phyloP scores from a whole-genome alignment of 2,329 filamentous ascomycete species.

The Herpotrichia juniperi region DNA sequence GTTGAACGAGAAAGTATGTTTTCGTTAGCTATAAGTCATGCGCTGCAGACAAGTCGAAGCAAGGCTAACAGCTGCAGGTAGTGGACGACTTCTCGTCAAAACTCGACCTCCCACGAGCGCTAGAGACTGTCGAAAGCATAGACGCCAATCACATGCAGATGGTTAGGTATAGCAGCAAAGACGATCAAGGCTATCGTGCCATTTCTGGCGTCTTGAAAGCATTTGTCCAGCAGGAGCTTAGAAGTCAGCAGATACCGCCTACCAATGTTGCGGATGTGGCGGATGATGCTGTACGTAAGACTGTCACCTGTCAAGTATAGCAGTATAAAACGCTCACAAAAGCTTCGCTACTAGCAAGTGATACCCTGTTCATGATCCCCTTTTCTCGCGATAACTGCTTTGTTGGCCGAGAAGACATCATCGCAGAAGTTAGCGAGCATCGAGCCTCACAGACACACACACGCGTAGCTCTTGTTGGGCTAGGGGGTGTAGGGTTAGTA shows the following conservation, averaged over 20 bases:
- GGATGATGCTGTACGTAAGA: slow-evolving; percentile 19
- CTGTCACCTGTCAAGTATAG: slow-evolving; percentile 7
- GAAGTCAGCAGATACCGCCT: slow-evolving; percentile 4
- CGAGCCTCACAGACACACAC: slow-evolving; percentile 4
- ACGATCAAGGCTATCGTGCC: slow-evolving; percentile 39
- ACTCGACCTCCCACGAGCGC: slow-evolving; percentile 36
- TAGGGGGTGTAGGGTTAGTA: slow-evolving; percentile 24
- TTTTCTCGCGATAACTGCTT: slow-evolving; percentile 15
- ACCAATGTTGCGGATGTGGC: not conserved
- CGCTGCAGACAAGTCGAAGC: slow-evolving; percentile 4
- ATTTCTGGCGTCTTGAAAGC: slow-evolving; percentile 34
- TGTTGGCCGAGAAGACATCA: slow-evolving; percentile 15
- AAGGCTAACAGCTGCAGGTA: slow-evolving; percentile 34
- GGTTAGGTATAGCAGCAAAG: slow-evolving; percentile 34
- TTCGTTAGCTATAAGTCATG: slow-evolving; percentile 6
- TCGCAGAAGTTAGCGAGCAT: slow-evolving; percentile 11
- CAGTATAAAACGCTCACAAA: slow-evolving; percentile 9
- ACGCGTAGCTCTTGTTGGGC: slow-evolving; percentile 20
- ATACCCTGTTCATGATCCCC: slow-evolving; percentile 15
- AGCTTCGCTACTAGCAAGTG: slow-evolving; percentile 10
- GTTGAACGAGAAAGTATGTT: slow-evolving; percentile 39
- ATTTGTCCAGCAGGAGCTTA: slow-evolving; percentile 19
- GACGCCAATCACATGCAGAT: slow-evolving; percentile 51
- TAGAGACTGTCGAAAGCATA: slow-evolving; percentile 49
- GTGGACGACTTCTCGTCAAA: slow-evolving; percentile 50